Evolutionary conservation across 2,329 filamentous ascomycete species (phyloP), one percentile per base, ranked within the genome.

Genomic region (Calonectria hawksworthii): DNA sequence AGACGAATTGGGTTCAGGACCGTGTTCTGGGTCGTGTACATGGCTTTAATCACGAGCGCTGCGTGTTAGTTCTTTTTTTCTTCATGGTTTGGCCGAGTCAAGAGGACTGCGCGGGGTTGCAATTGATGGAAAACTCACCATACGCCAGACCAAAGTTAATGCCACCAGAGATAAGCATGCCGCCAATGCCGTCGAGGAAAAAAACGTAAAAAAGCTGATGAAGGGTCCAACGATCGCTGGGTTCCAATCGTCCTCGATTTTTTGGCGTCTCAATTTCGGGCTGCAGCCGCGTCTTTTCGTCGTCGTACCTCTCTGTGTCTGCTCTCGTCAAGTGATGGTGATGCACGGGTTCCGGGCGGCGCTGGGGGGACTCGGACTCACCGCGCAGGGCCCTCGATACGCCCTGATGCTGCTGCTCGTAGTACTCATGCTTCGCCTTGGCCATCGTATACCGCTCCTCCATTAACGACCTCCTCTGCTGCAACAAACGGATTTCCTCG

Each of bases 61-160:
- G 18, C 23, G 28, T 54, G 44, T 71, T 16, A 71, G 68, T 59
- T 30, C 26, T 21, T 50, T 50, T 28, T n/a, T 2, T 47, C 9
- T 47, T 2, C n/a, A n/a, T n/a, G n/a, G n/a, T 23, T 21, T 26
- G 21, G 36, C 30, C 18, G 18, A n/a, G 28, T 13, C 14, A 1
- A 18, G 21, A 34, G 16, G 8, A 16, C 10, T 34, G 28, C 36
- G 47, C 30, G 34, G 56, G 18, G 18, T 9, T 26, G 34, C 50
- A 32, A 26, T 67, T n/a, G 28, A 34, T 30, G 26, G 5, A 36
- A 36, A 70, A 75, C 79, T 75, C 66, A 89, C 88, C 86, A 75
- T 89, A 90, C 21, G 88, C 89, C 72, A 90, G 85, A 56, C 85
- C 87, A 79, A 90, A 89, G 82, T 90, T 90, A 75, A 90, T 87